Evolutionary conservation across 139 green algal species (phyloP).

Genomic region (Chlorella ohadii): DNA sequence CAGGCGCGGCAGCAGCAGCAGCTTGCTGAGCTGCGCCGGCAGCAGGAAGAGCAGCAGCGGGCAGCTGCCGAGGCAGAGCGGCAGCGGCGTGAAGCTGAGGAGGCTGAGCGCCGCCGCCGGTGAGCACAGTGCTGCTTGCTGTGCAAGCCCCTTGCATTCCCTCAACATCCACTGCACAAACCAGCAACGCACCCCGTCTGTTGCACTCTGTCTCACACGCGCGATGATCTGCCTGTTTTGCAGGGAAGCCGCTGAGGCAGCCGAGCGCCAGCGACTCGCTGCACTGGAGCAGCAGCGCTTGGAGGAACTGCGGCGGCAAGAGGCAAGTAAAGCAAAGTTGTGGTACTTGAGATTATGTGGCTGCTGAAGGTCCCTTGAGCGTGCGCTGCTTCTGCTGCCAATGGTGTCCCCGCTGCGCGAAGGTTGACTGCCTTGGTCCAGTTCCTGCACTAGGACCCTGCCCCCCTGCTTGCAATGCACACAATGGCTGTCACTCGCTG

Average conservation of each 20-base stretch:
- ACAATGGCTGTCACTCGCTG: too few relatives aligned
- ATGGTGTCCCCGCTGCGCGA: too few relatives aligned
- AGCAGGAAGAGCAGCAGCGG: slow-evolving; percentile 25
- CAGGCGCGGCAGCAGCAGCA: background rate
- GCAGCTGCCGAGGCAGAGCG: slow-evolving; percentile 24
- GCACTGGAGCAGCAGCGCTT: slow-evolving; percentile 2
- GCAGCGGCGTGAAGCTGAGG: slow-evolving; percentile 7
- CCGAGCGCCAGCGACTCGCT: background rate
- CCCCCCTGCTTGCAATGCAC: background rate
- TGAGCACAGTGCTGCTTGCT: background rate
- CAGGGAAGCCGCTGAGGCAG: background rate
- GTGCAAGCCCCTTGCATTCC: too few relatives aligned
- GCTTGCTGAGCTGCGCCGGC: background rate
- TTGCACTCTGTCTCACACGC: background rate
- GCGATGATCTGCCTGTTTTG: background rate
- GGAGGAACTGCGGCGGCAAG: slow-evolving; percentile 15
- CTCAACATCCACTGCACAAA: too few relatives aligned
- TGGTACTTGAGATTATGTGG: background rate
- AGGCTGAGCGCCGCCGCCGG: slow-evolving; percentile 23
- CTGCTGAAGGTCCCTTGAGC: too few relatives aligned
- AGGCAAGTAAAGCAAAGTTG: background rate
- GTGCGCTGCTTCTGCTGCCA: too few relatives aligned
- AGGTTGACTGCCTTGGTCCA: too few relatives aligned
- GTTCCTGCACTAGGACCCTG: too few relatives aligned
- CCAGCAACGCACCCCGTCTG: background rate